Evolutionary conservation across 2,329 filamentous ascomycete genomes (phyloP), one percentile per base, ranked within the genome.

Genomic region (Diaporthe batatas): DNA sequence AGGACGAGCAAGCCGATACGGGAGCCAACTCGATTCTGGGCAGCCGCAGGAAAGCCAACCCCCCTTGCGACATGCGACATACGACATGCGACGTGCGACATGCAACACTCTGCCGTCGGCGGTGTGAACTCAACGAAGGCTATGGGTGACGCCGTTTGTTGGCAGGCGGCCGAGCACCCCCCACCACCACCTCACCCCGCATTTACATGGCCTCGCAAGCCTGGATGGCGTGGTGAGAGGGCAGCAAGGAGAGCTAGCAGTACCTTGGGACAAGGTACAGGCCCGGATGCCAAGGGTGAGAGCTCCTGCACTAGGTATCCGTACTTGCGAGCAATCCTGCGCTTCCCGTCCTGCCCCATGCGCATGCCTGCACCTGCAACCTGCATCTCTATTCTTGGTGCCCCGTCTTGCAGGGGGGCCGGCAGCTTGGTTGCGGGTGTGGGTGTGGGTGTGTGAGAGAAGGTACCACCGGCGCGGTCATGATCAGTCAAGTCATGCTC

Each of bases 181-280:
- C 62, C 44, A 65, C 44, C 44, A 67, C 62, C 62, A 65, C 44
- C 47, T 67, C 62, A 67, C 62, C 62, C 62, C 62, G 62, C 62
- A 67, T 67, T 39, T 53, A 32, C 62, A 25, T 53, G 62, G 62
- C 62, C 44, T 51, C 44, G 59, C 39, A 42, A 42, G 39, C 39
- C 39, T 42, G 39, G 14, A 42, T 51, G 62, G 62, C 29, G 44
- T n/a, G 25, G 44, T 34, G 14, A 12, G 53, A 55, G 51, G 51
- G 29, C 57, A 42, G 47, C 21, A 49, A 12, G 47, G 47, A 42
- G 39, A 42, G 47, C 47, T 49, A 49, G 25, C n/a, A 18, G 10
- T 51, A 36, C 29, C 44, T 36, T 29, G 23, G 42, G 23, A 29
- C 62, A 39, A 51, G 62, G 62, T 65, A 65, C 44, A 51, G 29